These are phyloP conservation scores for Bombardia bombarda DNA, from an alignment of 495 filamentous ascomycete genomes.

Conservation along the genomic window DNA sequence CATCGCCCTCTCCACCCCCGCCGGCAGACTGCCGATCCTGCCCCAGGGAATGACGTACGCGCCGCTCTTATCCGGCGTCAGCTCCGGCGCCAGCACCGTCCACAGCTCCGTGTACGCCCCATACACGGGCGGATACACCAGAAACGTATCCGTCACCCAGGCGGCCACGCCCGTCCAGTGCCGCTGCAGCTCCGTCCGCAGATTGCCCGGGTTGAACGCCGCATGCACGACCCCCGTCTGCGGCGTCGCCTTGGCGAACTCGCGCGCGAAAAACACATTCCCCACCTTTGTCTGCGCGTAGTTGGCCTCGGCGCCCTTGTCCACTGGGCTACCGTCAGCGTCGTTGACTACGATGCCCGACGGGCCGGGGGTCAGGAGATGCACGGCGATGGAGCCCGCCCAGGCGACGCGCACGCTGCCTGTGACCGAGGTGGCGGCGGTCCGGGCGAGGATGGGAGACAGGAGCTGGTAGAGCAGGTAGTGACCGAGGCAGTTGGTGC, in stretches of 20 bases:
- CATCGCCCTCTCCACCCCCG: background rate
- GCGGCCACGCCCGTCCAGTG: background rate
- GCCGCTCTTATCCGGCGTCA: conserved; percentile 27
- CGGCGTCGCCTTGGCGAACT: background rate
- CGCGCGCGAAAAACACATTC: background rate
- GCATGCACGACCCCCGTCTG: background rate
- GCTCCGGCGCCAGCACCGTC: conserved; percentile 29
- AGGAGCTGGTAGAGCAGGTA: conserved; percentile 42
- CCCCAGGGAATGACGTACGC: conserved; percentile 37
- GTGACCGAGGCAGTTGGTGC: conserved; percentile 30
- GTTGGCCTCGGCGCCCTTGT: background rate
- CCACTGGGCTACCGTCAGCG: background rate
- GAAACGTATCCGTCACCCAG: background rate
- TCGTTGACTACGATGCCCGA: background rate
- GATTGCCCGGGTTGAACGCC: background rate
- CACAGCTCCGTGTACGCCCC: conserved; percentile 39
- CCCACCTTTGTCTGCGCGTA: background rate
- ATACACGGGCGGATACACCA: conserved; percentile 15
- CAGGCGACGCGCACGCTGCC: conserved; percentile 38
- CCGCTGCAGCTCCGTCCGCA: background rate
- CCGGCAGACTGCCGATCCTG: conserved; percentile 1
- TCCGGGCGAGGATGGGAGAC: conserved; percentile 32
- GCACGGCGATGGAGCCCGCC: conserved; percentile 20
- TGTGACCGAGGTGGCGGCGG: conserved; percentile 24
- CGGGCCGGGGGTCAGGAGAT: background rate